phyloP scores from a whole-genome alignment of 2,329 filamentous ascomycete genomes.

The Chalaropsis ovoidea region DNA sequence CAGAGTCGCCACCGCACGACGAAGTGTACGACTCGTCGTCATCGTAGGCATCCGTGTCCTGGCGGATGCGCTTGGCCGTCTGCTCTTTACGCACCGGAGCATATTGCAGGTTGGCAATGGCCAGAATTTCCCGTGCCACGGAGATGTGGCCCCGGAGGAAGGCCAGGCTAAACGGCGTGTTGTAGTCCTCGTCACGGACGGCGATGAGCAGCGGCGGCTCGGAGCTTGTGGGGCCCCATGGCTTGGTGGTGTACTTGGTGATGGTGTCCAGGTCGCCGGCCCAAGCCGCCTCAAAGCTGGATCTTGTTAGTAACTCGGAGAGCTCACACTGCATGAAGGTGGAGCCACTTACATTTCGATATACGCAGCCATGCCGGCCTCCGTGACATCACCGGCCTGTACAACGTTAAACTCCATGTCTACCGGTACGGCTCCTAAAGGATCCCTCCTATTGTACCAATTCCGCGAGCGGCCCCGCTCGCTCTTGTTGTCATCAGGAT shows the following conservation, averaged over 20 bases:
- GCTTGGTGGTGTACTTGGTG: constrained; percentile 51
- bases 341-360: constrained; percentile 39
- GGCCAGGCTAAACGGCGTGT: constrained; percentile 58
- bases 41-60: constrained; percentile 34
- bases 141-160: constrained; percentile 55
- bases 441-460: no score
- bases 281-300: constrained; percentile 64
- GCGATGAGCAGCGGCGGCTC: constrained; percentile 55
- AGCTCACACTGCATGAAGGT: neutral
- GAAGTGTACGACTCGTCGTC: constrained; percentile 33
- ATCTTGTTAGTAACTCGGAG: constrained; percentile 34
- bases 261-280: constrained; percentile 55
- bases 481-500: constrained; percentile 38
- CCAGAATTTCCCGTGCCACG: constrained; percentile 55
- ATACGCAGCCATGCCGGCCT: constrained; percentile 49
- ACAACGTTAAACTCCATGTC: neutral
- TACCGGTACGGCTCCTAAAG: neutral
- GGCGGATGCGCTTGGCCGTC: constrained; percentile 42
- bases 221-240: constrained; percentile 46
- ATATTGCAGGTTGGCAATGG: constrained; percentile 62
- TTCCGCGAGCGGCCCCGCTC: no score
- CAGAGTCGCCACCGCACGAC: constrained; percentile 32
- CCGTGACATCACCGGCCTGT: constrained; percentile 42
- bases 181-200: constrained; percentile 41
- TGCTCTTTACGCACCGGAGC: constrained; percentile 41